phyloP scores from a whole-genome alignment of 73 alveolate species.

The Loxodes magnus region DNA sequence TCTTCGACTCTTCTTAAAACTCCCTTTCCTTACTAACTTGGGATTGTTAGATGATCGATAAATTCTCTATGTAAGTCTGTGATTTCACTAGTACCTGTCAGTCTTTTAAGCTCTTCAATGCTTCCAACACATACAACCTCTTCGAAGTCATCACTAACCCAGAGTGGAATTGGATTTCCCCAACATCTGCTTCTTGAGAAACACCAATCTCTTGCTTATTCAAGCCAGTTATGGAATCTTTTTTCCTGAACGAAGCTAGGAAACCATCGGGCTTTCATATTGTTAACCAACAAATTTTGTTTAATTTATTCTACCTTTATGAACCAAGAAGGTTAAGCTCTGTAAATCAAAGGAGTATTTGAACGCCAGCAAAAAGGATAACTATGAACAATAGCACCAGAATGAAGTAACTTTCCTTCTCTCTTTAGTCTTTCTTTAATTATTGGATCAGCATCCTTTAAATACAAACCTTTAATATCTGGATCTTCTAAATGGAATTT shows the following conservation, averaged over 20 bases:
- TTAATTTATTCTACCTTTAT: slow-evolving; percentile 94
- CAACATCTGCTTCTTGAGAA: slow-evolving; percentile 95
- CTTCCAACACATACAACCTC: slow-evolving; percentile 95
- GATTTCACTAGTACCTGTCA: slow-evolving; percentile 79
- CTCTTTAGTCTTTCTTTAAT: slow-evolving; percentile 73
- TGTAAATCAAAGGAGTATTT: slow-evolving; percentile 98
- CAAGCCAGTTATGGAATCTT: slow-evolving; percentile 99
- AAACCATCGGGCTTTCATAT: slow-evolving; percentile 81
- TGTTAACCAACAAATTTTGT: slow-evolving; percentile 79
- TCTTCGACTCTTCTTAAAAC: slow-evolving; percentile 93
- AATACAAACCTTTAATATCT: slow-evolving; percentile 80
- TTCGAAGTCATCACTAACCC: slow-evolving; percentile 98
- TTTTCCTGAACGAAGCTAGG: slow-evolving; percentile 95
- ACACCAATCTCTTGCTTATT: slow-evolving; percentile 99
- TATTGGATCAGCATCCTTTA: slow-evolving; percentile 89
- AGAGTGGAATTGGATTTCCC: slow-evolving; percentile 99
- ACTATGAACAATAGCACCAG: slow-evolving; percentile 78
- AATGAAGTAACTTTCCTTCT: slow-evolving; percentile 71
- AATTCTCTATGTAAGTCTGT: slow-evolving; percentile 90
- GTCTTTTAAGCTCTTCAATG: slow-evolving; percentile 89
- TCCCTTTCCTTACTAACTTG: slow-evolving; percentile 97
- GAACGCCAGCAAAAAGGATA: slow-evolving; percentile 99
- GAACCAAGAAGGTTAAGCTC: slow-evolving; percentile 95
- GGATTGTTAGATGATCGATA: slow-evolving; percentile 95
- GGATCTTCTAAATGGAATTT: slow-evolving; percentile 82